Evolutionary conservation across 2,329 filamentous ascomycete genomes (phyloP).

Genomic region (Fusarium gaditjirri): DNA sequence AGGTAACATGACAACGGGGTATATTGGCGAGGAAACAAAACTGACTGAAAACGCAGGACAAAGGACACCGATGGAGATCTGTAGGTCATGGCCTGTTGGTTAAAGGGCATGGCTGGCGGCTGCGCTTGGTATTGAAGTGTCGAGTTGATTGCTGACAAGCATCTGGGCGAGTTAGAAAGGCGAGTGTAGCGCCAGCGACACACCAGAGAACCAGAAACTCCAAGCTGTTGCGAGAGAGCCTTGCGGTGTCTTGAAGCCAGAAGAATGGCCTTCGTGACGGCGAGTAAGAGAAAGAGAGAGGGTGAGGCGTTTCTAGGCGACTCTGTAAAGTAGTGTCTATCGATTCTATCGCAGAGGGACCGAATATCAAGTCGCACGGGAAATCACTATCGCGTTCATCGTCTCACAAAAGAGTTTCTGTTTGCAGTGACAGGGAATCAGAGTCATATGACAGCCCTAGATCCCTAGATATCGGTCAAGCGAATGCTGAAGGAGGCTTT

Average conservation of each 20-base stretch:
- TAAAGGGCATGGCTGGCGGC: slow-evolving; percentile 50
- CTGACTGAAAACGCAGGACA: slow-evolving; percentile 42
- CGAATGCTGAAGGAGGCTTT: neutral
- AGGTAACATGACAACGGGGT: slow-evolving; percentile 58
- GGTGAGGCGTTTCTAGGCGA: neutral
- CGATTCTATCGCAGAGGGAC: slow-evolving; percentile 26
- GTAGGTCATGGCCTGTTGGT: slow-evolving; percentile 57
- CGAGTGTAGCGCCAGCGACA: slow-evolving; percentile 41
- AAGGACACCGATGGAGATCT: slow-evolving; percentile 41
- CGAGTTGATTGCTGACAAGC: slow-evolving; percentile 48
- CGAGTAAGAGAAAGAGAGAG: neutral
- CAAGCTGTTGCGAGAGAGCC: slow-evolving; percentile 11
- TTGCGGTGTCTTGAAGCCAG: slow-evolving; percentile 6
- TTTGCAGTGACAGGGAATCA: slow-evolving; percentile 10
- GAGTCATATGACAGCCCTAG: neutral
- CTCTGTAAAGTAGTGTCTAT: slow-evolving; percentile 16
- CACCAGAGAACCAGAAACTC: slow-evolving; percentile 14
- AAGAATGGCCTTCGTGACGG: neutral
- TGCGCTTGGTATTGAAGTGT: slow-evolving; percentile 33
- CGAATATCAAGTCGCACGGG: slow-evolving; percentile 31
- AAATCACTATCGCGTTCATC: slow-evolving; percentile 27
- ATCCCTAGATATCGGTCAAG: neutral
- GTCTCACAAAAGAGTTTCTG: slow-evolving; percentile 1
- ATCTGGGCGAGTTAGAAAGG: slow-evolving; percentile 51
- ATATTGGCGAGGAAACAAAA: slow-evolving; percentile 41